These are phyloP conservation scores for Plicaturopsis crispa DNA, from an alignment of 768 basidiomycete genomes.

Conservation along the genomic window DNA sequence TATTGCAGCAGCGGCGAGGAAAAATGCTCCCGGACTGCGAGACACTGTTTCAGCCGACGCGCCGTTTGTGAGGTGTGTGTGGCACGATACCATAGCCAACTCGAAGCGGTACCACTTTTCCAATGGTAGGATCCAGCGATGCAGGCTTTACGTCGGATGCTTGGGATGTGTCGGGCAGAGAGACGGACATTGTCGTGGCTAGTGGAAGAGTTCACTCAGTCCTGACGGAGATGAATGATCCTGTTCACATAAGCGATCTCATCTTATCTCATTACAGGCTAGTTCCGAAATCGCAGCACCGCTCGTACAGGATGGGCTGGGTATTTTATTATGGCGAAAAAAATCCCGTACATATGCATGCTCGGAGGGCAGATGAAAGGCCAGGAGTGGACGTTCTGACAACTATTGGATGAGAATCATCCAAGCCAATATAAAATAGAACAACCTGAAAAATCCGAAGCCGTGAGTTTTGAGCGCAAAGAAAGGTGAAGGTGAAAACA, in stretches of 20 bases:
- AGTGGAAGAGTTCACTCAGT: background rate
- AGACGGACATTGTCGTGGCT: background rate
- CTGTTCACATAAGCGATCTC: background rate
- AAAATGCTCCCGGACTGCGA: slow-evolving; percentile 78
- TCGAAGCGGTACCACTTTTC: too few species aligned
- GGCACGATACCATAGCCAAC: background rate
- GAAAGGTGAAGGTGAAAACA: slow-evolving; percentile 21
- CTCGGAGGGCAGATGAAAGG: too few species aligned
- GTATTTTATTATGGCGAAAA: background rate
- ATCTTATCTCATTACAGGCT: background rate
- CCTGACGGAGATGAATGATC: background rate
- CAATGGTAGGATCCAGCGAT: too few species aligned
- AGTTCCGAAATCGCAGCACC: background rate
- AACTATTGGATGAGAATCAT: slow-evolving; percentile 88
- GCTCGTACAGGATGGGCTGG: background rate
- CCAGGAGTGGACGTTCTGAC: background rate
- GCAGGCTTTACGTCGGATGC: background rate
- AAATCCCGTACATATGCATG: background rate
- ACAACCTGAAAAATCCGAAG: slow-evolving; percentile 43
- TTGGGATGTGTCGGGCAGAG: background rate
- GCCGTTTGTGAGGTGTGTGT: background rate
- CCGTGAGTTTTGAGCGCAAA: slow-evolving; percentile 4
- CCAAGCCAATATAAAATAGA: slow-evolving; percentile 94
- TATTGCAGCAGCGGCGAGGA: slow-evolving; percentile 88
- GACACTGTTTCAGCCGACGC: background rate